Evolutionary conservation across 129 eudicot species (phyloP), one percentile per base, ranked within the genome.

Genomic region (Ambrosia trifida): DNA sequence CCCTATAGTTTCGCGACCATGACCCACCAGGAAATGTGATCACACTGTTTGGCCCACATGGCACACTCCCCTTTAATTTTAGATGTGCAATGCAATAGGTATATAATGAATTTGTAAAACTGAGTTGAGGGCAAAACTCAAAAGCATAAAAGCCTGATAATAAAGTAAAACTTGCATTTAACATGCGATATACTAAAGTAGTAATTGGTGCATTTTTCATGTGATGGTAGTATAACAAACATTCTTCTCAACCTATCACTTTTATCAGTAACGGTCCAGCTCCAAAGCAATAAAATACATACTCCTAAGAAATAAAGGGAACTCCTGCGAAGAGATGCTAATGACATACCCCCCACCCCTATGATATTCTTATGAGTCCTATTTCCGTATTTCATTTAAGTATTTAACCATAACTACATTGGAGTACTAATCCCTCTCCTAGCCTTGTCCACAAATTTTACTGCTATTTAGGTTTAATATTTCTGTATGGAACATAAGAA

Each of bases 1-100:
- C 93, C 98, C 98, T 17, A 94, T 67, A 75, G 88, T 89, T 70
- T 87, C 76, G 46, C 84, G 96, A 54, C 95, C 93, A 89, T 46
- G 89, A 84, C 43, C 95, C 98, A 13, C 98, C 86, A 2, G 96
- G 98, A 79, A 90, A 95, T 56, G 99, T 95, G 50, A 95, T 88
- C 60, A 95, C 97, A 38, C 99, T 95, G 80, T 95, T 87, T 10
- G 86, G 94, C 31, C 99, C 97, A 80, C 99, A 95, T 9, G 99
- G 99, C n/a, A 95, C 88, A 53, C 84, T 87, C 99, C 99, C 90
- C n/a, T 83, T 80, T 20, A 95, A 94, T 78, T 56, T 90, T 14
- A 95, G 86, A 79, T 95, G 97, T 95, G 79, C 53, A 33, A 57
- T 16, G 35, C 24, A 32, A n/a, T n/a, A n/a, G n/a, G n/a, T n/a